Evolutionary conservation across 805 yeast genomes (phyloP), one percentile per base, ranked within the genome.

Genomic region (Wickerhamomyces queroliae): DNA sequence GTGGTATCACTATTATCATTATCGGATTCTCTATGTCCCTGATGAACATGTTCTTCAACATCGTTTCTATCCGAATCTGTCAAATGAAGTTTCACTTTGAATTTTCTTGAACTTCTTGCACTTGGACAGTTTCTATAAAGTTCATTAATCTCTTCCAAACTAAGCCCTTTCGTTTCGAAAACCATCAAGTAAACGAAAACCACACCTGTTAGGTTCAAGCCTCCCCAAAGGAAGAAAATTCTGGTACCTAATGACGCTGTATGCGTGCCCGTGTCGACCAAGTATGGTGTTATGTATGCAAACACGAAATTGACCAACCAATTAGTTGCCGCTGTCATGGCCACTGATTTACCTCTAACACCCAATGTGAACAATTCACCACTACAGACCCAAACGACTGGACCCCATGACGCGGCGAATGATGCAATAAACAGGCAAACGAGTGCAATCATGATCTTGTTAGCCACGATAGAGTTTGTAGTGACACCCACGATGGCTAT

Each of bases 371-470:
- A 85, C 35, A 83, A 69, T 58, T 78, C 83, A 37, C 80, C 79
- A 21, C 75, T 71, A 21, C 76, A 61, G 18, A 78, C 93, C 93
- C 93, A 85, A 15, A 75, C 80, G 25, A 76, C 73, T 11, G 91
- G 91, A 48, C 91, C 95, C 93, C 93, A 85, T 5, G 88, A 74
- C 7, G 86, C 70, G 1, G 93, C 89, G 60, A 82, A 85, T 38
- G 80, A 76, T 3, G 87, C 84, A 52, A 85, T 84, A 52, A 84
- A 85, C 2, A 74, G 44, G 55, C 91, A 84, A 20, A 83, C 78
- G 58, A 85, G 77, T 5, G 76, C 72, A 44, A 77, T 66, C 77
- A 76, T 71, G 15, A 76, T 66, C 46, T 74, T 76, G 45, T 72
- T 70, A 2, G 76, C 74, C 38, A 66, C 61, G 5, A 70, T 62